Evolutionary conservation across 2,329 filamentous ascomycete genomes (phyloP), one percentile per base, ranked within the genome.

Genomic region (Colletotrichum cereale): DNA sequence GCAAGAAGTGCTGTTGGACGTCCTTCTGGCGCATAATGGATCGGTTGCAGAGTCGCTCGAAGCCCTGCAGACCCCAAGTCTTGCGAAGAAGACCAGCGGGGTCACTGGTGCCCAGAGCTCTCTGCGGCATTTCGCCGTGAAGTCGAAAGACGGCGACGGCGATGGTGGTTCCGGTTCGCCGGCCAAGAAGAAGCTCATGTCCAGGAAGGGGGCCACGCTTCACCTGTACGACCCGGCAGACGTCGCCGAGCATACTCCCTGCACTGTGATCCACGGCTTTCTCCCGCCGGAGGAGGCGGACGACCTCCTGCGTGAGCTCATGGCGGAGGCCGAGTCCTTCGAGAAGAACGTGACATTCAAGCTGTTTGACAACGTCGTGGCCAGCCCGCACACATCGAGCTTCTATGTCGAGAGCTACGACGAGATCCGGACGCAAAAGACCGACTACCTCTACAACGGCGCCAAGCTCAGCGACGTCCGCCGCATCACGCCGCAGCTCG

Each of bases 261-360:
- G 95, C 82, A 95, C 93, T 14, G 93, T 98, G 74, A 90, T 98
- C 66, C 95, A 97, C 81, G 96, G 97, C 77, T 98, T 98, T 76
- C 85, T 99, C 0, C 90, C 94, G 0, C 38, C 86, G 0, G 85
- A 91, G 2, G 86, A 93, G 70, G 96, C 96, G 48, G 92, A 94
- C 74, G 85, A 87, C 0, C 85, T 99, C 16, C 84, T 98, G 0
- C 80, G 81, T 40, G 95, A 98, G 79, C 86, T 98, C 47, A 82
- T 98, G 1, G 82, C 87, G 1, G 94, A 98, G 81, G 87, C 92
- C 1, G 84, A 88, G 29, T 89, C 91, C 0, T 97, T 95, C 78
- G 85, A 90, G 61, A 89, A 87, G 73, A 64, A 69, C 31, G 88
- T 89, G 31, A 91, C 89, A 0, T 97, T 98, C 78, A 93, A 96